Evolutionary conservation across 148 eudicot species (phyloP).

Genomic region (Chenopodium album): DNA sequence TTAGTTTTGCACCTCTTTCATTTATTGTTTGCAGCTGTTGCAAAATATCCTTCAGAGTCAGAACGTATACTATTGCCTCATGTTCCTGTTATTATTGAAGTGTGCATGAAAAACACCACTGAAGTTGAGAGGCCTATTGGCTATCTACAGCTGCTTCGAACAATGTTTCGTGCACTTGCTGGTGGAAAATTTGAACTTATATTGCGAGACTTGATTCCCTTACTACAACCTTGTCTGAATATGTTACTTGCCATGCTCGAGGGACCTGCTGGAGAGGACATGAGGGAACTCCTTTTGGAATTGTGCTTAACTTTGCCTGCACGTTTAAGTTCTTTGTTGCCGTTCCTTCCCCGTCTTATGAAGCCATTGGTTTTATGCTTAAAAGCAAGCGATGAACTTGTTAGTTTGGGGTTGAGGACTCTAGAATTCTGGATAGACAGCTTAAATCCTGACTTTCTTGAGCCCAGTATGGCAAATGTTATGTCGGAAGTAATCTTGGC

Average conservation of each 20-base stretch:
- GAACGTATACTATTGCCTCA: slow-evolving; percentile 95
- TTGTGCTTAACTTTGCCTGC: slow-evolving; percentile 93
- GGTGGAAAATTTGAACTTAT: slow-evolving; percentile 94
- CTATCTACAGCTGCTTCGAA: slow-evolving; percentile 88
- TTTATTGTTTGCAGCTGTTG: slow-evolving; percentile 73
- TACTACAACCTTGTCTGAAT: slow-evolving; percentile 84
- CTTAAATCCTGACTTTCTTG: slow-evolving; percentile 94
- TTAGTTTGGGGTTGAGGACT: slow-evolving; percentile 85
- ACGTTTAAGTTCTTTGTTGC: slow-evolving; percentile 89
- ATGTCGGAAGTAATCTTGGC: slow-evolving; percentile 96
- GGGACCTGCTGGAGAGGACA: slow-evolving; percentile 90
- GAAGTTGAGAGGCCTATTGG: slow-evolving; percentile 95
- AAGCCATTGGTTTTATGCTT: slow-evolving; percentile 93
- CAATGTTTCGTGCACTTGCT: slow-evolving; percentile 96
- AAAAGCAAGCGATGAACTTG: slow-evolving; percentile 83
- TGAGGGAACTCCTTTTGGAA: slow-evolving; percentile 85
- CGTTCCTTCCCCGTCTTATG: slow-evolving; percentile 94
- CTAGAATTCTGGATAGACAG: slow-evolving; percentile 99
- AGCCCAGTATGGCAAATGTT: slow-evolving; percentile 98
- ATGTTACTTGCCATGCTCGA: slow-evolving; percentile 96
- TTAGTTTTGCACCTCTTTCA: slow-evolving; percentile 91
- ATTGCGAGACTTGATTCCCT: slow-evolving; percentile 76
- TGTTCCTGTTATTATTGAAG: slow-evolving; percentile 89
- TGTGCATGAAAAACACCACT: slow-evolving; percentile 83
- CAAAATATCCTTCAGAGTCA: slow-evolving; percentile 85